Percentiles rank a stretch among this genome's conserved stretches.
Conservation (phyloP, 305 asterid species). For the Fraxinus sp. region DNA sequence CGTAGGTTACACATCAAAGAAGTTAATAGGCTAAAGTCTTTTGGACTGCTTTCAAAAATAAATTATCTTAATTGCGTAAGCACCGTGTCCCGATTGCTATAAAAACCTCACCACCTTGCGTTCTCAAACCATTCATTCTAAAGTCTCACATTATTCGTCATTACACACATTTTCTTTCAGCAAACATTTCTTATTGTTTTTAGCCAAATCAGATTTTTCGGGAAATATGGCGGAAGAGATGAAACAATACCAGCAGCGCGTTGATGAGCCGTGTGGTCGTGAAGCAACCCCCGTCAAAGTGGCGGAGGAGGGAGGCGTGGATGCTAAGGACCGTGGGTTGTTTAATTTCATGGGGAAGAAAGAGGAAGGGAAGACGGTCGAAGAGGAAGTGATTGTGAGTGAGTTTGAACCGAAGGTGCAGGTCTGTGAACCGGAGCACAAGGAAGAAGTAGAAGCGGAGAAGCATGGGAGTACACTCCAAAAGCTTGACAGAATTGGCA, state of each 20-base stretch:
- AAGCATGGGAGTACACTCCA: slow-evolving; percentile 43
- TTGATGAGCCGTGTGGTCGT: slow-evolving; percentile 2
- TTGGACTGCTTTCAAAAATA: background rate
- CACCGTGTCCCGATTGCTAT: slow-evolving; percentile 54
- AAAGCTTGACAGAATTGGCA: slow-evolving; percentile 50
- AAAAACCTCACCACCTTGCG: slow-evolving; percentile 28
- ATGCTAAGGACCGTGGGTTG: slow-evolving; percentile 59
- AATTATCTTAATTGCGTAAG: slow-evolving; percentile 27
- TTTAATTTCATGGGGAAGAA: slow-evolving; percentile 53
- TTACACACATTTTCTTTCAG: background rate
- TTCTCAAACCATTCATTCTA: background rate
- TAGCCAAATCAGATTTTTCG: background rate
- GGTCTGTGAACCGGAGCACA: slow-evolving; percentile 36
- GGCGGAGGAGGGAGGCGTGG: slow-evolving; percentile 37
- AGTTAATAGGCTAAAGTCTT: background rate
- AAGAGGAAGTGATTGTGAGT: slow-evolving; percentile 34
- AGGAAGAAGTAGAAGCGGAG: slow-evolving; percentile 30
- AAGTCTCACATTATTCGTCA: background rate
- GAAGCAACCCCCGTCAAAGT: background rate
- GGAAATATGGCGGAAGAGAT: slow-evolving; percentile 46
- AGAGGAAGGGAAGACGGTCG: slow-evolving; percentile 43
- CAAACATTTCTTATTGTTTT: background rate
- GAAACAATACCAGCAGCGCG: slow-evolving; percentile 26
- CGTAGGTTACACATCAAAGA: background rate
- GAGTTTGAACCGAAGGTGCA: slow-evolving; percentile 59